Evolutionary conservation across 108 stramenopile species (phyloP).

Genomic region (Cylindrotheca closterium): DNA sequence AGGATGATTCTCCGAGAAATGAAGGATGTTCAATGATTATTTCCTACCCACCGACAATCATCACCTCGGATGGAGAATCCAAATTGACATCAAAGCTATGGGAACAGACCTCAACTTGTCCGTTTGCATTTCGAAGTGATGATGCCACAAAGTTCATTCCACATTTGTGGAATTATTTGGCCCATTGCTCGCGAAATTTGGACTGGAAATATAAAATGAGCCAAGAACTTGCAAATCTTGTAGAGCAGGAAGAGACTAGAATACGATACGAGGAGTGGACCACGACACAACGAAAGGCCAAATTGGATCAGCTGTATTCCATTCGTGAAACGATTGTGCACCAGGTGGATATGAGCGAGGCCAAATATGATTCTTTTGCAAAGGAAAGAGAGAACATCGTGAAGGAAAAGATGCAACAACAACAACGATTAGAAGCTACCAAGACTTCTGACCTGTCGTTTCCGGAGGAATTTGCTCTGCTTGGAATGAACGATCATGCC

Average conservation of each 20-base stretch:
- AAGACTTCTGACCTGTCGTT: constrained; percentile 24
- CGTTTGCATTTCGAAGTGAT: constrained; percentile 15
- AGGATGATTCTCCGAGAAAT: background rate
- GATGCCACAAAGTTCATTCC: background rate
- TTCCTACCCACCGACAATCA: constrained; percentile 13
- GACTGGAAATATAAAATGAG: constrained; percentile 36
- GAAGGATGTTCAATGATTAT: constrained; percentile 1
- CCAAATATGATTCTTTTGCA: constrained; percentile 20
- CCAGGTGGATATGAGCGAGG: constrained; percentile 20
- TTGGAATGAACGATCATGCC: constrained; percentile 20
- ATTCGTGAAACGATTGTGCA: constrained; percentile 45
- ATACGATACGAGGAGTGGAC: constrained; percentile 28
- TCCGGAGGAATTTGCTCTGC: constrained; percentile 29
- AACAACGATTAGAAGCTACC: constrained; percentile 16
- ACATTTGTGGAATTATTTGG: constrained; percentile 23
- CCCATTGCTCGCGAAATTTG: constrained; percentile 17
- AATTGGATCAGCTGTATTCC: constrained; percentile 35
- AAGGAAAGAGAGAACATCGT: constrained; percentile 12
- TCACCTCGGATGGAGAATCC: background rate
- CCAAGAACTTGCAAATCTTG: constrained; percentile 19
- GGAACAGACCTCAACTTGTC: background rate
- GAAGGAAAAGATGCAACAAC: constrained; percentile 6
- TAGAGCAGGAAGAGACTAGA: constrained; percentile 16
- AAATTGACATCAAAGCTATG: background rate
- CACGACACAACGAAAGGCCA: constrained; percentile 9